Evolutionary conservation across 768 basidiomycete species (phyloP).

Genomic region (Mycena pura): DNA sequence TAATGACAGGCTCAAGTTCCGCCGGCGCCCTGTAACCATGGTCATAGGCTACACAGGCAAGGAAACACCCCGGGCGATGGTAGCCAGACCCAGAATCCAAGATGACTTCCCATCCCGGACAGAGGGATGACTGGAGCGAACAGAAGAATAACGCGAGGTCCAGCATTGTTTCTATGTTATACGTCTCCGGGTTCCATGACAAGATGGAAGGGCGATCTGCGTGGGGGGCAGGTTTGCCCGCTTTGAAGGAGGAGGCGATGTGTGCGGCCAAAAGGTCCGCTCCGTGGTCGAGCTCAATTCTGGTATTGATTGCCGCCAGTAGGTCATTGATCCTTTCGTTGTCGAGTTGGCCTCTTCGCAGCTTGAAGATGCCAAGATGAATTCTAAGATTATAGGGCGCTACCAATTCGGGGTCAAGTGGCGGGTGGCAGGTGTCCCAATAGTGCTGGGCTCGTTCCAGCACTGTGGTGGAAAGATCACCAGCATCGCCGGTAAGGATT

Average conservation of each 20-base stretch:
- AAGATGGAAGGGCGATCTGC: not conserved
- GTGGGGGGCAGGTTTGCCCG: not conserved
- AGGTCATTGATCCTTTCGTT: not conserved
- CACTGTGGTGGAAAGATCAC: not conserved
- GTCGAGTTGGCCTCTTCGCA: not conserved
- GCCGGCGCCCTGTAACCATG: not conserved
- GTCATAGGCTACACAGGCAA: not conserved
- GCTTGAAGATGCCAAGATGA: not conserved
- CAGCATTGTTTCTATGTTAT: not conserved
- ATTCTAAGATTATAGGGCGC: not conserved
- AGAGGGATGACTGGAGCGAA: not conserved
- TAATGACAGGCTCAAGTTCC: not conserved
- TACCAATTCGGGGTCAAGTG: not conserved
- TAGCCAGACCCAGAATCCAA: not conserved
- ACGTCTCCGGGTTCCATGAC: not conserved
- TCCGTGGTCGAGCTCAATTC: not conserved
- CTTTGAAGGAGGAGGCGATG: not conserved
- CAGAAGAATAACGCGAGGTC: not conserved
- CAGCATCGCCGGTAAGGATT: not conserved
- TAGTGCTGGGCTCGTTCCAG: not conserved
- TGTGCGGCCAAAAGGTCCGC: not conserved
- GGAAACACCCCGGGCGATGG: not conserved
- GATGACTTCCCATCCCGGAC: not conserved
- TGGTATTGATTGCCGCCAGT: not conserved
- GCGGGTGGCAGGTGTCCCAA: not conserved